Percentiles rank a stretch among this genome's conserved stretches.
Evolutionary conservation across 2,329 filamentous ascomycete genomes (phyloP).

Genomic region (Hypoxylon sp.): DNA sequence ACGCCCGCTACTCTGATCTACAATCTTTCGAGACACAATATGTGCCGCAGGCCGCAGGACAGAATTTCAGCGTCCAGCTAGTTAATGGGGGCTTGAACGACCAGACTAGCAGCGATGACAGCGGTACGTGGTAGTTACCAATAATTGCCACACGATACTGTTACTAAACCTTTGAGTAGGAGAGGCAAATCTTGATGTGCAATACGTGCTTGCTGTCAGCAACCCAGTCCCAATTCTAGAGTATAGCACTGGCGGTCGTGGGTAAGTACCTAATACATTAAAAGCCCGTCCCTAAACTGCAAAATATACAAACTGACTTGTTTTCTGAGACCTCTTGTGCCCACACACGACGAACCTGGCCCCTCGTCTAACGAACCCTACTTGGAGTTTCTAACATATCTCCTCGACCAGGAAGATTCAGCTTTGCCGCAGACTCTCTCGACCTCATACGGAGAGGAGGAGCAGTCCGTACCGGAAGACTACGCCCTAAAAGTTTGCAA

Average conservation of each 20-base stretch:
- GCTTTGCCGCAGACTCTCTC: slow-evolving; percentile 71
- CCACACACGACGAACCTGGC: slow-evolving; percentile 63
- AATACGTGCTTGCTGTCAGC: slow-evolving; percentile 69
- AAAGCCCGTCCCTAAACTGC: slow-evolving; percentile 56
- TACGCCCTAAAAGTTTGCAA: slow-evolving; percentile 73
- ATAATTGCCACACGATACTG: slow-evolving; percentile 2
- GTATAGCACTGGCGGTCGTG: slow-evolving; percentile 71
- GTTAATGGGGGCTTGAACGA: slow-evolving; percentile 69
- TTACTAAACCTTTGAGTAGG: slow-evolving; percentile 44
- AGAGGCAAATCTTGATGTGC: slow-evolving; percentile 75
- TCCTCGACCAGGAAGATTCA: slow-evolving; percentile 64
- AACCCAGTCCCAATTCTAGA: slow-evolving; percentile 67
- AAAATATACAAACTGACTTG: slow-evolving; percentile 25
- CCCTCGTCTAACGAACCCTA: slow-evolving; percentile 77
- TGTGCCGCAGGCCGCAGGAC: slow-evolving; percentile 63
- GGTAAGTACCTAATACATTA: slow-evolving; percentile 44
- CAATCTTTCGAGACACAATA: slow-evolving; percentile 67
- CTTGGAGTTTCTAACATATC: slow-evolving; percentile 71
- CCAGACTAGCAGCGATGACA: slow-evolving; percentile 58
- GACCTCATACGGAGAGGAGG: slow-evolving; percentile 75
- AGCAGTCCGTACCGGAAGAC: slow-evolving; percentile 71
- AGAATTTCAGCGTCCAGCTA: slow-evolving; percentile 68
- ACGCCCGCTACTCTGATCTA: slow-evolving; percentile 67
- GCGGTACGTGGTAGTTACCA: slow-evolving; percentile 44
- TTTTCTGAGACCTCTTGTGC: slow-evolving; percentile 65